Evolutionary conservation across 352 stramenopile species (phyloP).

Genomic region (Pythium chondricola): DNA sequence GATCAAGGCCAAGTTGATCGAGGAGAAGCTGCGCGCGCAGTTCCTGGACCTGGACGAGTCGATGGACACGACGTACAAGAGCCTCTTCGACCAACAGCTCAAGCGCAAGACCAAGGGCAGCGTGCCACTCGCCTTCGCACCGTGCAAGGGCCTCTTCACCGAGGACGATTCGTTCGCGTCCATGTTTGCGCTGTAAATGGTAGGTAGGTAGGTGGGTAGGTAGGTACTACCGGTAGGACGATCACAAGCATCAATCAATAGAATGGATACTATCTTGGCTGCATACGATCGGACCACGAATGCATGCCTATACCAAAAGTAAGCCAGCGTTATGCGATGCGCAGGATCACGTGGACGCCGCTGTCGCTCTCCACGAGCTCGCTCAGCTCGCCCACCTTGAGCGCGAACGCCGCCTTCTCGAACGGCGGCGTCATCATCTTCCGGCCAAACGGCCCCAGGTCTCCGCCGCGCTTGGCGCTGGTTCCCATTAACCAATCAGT

Average conservation of each 20-base stretch:
- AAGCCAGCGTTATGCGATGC: constrained; percentile 54
- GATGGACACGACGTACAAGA: constrained; percentile 80
- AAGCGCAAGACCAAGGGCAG: constrained; percentile 82
- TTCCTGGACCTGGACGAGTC: constrained; percentile 71
- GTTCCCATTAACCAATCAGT: too few species aligned
- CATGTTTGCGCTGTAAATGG: constrained; percentile 71
- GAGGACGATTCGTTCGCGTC: constrained; percentile 54
- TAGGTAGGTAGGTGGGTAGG: too few species aligned
- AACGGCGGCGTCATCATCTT: constrained; percentile 93
- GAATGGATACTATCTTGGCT: constrained; percentile 21
- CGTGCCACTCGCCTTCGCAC: constrained; percentile 64
- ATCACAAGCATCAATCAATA: too few species aligned
- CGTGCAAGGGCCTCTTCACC: constrained; percentile 53
- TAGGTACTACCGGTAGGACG: too few species aligned
- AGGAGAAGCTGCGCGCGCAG: constrained; percentile 75
- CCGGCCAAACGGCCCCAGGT: constrained; percentile 83
- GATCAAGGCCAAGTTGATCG: constrained; percentile 88
- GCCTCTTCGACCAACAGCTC: constrained; percentile 66
- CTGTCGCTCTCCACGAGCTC: constrained; percentile 94
- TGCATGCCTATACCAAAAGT: not conserved
- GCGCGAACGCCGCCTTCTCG: constrained; percentile 86
- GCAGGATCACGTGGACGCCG: constrained; percentile 96
- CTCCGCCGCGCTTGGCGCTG: constrained; percentile 87
- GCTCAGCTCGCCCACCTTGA: constrained; percentile 92
- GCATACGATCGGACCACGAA: not conserved